Evolutionary conservation across 805 yeast species (phyloP), one percentile per base, ranked within the genome.

Genomic region (Wickerhamomyces subpelliculosus): DNA sequence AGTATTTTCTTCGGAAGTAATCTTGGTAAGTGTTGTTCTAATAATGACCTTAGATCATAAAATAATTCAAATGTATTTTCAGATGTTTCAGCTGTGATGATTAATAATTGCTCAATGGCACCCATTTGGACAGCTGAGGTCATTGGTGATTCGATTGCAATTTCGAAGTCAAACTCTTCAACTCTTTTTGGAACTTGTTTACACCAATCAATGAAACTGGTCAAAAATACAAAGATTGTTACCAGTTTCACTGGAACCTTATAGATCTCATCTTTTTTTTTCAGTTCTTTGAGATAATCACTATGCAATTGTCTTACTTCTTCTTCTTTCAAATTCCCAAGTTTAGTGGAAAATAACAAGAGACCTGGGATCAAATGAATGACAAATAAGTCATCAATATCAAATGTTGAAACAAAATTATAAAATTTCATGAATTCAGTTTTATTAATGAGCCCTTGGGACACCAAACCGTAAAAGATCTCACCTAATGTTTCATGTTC

Each of bases 401-500:
- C 68, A 33, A 82, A 62, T 8, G 65, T 52, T 2, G 69, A 59
- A 4, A 79, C 56, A 38, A 71, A 78, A 8, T 62, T 52, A 2
- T 80, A 44, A 8, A 81, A 39, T 14, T 58, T 51, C 14, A 51
- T 46, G 48, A 70, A 70, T 5, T 67, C 57, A 0, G 61, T 55
- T 8, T 58, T 61, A 27, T 57, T 46, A 2, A 61, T 48, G 20
- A 54, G 42, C 28, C 65, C 63, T 27, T 63, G 63, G 3, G 64
- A 62, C 8, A 71, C 62, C 32, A 75, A 56, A 3, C 82, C 80
- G 47, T 57, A 74, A 7, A 82, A 62, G 2, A 85, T 65, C 54
- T 79, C 84, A 32, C 89, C 80, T 38, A 89, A 59, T 2, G 70
- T 53, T 49, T 86, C 95, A 55, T 88, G 93, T 48, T 80, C 80